These are phyloP conservation scores for Zangia roseola DNA, from an alignment of 768 basidiomycete species.

Conservation along the genomic window DNA sequence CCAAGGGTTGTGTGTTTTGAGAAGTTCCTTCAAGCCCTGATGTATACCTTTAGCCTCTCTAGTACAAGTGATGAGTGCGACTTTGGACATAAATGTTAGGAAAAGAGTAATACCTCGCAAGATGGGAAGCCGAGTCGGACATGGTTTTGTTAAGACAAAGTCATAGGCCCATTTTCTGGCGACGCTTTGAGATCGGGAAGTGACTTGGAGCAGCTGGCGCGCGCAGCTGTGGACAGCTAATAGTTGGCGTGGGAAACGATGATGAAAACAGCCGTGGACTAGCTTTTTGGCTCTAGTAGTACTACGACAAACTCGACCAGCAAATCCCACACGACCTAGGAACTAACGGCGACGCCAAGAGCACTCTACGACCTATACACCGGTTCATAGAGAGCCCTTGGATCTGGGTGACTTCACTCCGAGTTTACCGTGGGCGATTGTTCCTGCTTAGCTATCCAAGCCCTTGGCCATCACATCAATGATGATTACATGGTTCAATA, in stretches of 20 bases:
- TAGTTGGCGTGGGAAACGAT: slow-evolving; percentile 24
- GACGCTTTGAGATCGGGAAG: slow-evolving; percentile 14
- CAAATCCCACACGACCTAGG: no score
- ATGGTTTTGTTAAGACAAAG: slow-evolving; percentile 24
- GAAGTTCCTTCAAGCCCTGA: slow-evolving; percentile 69
- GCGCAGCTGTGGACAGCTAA: slow-evolving; percentile 3
- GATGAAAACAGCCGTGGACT: neutral
- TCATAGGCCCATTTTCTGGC: slow-evolving; percentile 27
- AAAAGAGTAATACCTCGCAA: slow-evolving; percentile 32
- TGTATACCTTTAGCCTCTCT: slow-evolving; percentile 82
- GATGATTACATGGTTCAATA: neutral
- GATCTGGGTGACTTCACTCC: no score
- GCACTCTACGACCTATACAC: no score
- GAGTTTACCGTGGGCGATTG: no score
- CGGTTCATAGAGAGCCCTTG: no score
- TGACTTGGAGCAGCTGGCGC: neutral
- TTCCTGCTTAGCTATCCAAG: no score
- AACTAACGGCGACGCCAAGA: no score
- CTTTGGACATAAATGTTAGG: slow-evolving; percentile 1
- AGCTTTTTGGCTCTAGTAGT: no score
- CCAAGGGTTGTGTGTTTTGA: slow-evolving; percentile 76
- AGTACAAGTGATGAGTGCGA: slow-evolving; percentile 7
- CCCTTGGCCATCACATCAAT: no score
- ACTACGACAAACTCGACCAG: no score
- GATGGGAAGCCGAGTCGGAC: slow-evolving; percentile 40